Evolutionary conservation across 2,329 filamentous ascomycete genomes (phyloP).

Genomic region (Aspergillus phoenicis): DNA sequence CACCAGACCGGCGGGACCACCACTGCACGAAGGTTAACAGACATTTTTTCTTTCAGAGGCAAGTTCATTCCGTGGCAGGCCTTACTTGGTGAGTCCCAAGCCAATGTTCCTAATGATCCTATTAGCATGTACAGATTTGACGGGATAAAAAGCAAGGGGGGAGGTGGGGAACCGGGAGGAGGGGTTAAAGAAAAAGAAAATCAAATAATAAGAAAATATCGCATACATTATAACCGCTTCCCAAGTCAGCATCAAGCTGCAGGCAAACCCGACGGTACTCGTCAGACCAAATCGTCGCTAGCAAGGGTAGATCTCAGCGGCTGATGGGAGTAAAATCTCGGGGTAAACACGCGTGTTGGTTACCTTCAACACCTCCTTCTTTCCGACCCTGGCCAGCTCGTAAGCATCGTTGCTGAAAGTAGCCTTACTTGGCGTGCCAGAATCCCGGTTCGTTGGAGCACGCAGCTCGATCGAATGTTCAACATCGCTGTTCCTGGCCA

Average conservation of each 20-base stretch:
- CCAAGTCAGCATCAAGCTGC: constrained; percentile 44
- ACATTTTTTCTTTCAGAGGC: too few relatives aligned
- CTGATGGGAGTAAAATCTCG: background rate
- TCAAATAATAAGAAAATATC: too few relatives aligned
- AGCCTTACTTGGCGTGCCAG: background rate
- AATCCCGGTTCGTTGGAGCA: background rate
- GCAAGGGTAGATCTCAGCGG: background rate
- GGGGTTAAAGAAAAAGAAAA: too few relatives aligned
- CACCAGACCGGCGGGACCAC: constrained; percentile 34
- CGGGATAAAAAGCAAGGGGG: too few relatives aligned
- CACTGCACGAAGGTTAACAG: constrained; percentile 20
- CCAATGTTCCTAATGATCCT: background rate
- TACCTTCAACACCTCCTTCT: constrained; percentile 19
- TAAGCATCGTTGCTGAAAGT: background rate
- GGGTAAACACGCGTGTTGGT: background rate
- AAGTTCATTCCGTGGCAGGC: background rate
- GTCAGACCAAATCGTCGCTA: constrained; percentile 45
- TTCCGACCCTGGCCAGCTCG: constrained; percentile 17
- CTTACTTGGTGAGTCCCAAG: constrained; percentile 2
- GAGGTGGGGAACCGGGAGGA: background rate
- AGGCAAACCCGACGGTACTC: constrained; percentile 44
- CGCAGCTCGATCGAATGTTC: background rate
- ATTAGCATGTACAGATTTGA: too few relatives aligned
- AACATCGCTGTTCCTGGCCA: background rate
- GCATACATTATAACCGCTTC: constrained; percentile 27